Evolutionary conservation across 805 yeast species (phyloP).

Genomic region (Torulaspora maleeae): DNA sequence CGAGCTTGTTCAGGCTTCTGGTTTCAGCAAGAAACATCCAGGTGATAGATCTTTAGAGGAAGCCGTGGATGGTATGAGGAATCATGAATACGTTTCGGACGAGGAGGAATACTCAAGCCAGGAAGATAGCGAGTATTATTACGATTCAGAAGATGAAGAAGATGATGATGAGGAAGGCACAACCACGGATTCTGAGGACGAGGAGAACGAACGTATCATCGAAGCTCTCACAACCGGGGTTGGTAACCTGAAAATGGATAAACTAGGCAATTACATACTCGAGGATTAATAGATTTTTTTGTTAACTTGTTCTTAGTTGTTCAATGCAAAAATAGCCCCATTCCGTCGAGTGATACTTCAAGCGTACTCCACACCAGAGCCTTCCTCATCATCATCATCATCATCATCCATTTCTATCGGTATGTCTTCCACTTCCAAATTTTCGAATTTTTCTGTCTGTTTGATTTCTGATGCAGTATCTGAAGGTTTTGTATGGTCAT

Average conservation of each 20-base stretch:
- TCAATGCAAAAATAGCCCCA: background rate
- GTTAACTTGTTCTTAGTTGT: background rate
- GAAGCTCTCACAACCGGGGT: conserved; percentile 64
- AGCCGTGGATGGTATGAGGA: conserved; percentile 67
- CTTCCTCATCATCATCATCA: conserved; percentile 35
- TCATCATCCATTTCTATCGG: conserved; percentile 24
- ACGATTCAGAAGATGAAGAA: conserved; percentile 30
- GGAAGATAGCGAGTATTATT: conserved; percentile 32
- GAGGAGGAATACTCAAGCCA: conserved; percentile 36
- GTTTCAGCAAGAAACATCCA: conserved; percentile 56
- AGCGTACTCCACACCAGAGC: conserved; percentile 37
- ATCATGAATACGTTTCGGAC: conserved; percentile 34
- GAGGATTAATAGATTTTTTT: conserved; percentile 35
- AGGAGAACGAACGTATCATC: conserved; percentile 58
- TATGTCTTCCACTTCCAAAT: conserved; percentile 21
- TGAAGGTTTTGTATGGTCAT: conserved; percentile 32
- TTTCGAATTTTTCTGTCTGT: conserved; percentile 5
- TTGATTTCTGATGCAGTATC: conserved; percentile 29
- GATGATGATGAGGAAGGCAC: conserved; percentile 35
- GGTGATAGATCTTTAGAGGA: conserved; percentile 63
- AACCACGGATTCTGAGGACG: conserved; percentile 23
- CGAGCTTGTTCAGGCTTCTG: conserved; percentile 87
- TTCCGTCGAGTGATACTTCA: conserved; percentile 10
- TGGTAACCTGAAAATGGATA: conserved; percentile 69
- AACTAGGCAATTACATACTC: conserved; percentile 72